These are phyloP conservation scores for Elongisporangium anandrum DNA, from an alignment of 352 stramenopile genomes.

Conservation along the genomic window DNA sequence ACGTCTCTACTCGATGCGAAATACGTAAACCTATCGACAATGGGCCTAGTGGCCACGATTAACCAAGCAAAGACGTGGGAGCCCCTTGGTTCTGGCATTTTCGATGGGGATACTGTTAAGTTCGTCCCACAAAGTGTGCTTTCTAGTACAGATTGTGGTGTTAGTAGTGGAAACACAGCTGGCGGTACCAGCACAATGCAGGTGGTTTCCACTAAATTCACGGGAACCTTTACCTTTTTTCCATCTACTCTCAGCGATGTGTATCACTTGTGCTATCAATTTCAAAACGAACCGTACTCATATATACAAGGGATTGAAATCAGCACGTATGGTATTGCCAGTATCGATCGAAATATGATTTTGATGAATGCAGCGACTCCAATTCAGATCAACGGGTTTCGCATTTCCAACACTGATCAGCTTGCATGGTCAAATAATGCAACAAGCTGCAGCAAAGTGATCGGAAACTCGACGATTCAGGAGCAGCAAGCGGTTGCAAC, in stretches of 20 bases:
- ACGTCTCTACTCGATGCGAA: slow-evolving; percentile 34
- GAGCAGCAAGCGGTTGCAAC: slow-evolving; percentile 16
- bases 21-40: slow-evolving; percentile 15
- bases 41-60: slow-evolving; percentile 41
- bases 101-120: slow-evolving; percentile 37
- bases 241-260: slow-evolving; percentile 32
- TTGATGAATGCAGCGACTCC: slow-evolving; percentile 37
- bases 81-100: slow-evolving; percentile 41
- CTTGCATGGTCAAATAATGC: slow-evolving; percentile 45
- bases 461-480: slow-evolving; percentile 23
- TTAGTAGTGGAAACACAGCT: slow-evolving; percentile 26
- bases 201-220: slow-evolving; percentile 22
- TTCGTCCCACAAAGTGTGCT: slow-evolving; percentile 46
- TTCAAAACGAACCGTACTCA: slow-evolving; percentile 58
- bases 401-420: slow-evolving; percentile 37
- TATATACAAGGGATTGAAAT: slow-evolving; percentile 39
- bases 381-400: slow-evolving; percentile 44
- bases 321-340: slow-evolving; percentile 35
- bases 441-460: slow-evolving; percentile 26
- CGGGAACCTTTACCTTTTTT: slow-evolving; percentile 29
- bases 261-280: slow-evolving; percentile 72
- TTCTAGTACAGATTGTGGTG: slow-evolving; percentile 43
- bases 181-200: slow-evolving; percentile 32
- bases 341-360: slow-evolving; percentile 39
- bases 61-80: slow-evolving; percentile 43